Conservation (phyloP, 148 eudicot genomes). For the Euryodendron excelsum region DNA sequence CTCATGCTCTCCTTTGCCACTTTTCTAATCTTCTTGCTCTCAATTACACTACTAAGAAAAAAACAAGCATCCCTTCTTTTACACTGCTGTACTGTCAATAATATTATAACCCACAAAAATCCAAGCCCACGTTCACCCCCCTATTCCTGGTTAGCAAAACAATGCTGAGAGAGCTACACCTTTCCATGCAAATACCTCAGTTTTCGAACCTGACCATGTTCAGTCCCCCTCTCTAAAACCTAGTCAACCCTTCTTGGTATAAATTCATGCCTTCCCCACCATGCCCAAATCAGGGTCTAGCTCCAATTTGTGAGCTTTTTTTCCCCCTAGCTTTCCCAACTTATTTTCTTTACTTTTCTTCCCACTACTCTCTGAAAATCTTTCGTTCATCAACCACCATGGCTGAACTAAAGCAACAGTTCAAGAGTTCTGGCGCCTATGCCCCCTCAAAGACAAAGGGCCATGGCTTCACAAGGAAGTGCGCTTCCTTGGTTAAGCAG, state of each 20-base stretch:
- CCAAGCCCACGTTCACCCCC: constrained; percentile 48
- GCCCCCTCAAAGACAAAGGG: constrained; percentile 44
- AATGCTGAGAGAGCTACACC: no score
- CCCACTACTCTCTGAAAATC: no score
- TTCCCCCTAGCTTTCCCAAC: constrained; percentile 15
- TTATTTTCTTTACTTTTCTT: no score
- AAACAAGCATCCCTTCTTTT: constrained; percentile 14
- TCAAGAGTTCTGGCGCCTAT: constrained; percentile 23
- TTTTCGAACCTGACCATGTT: constrained; percentile 40
- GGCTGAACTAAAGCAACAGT: constrained; percentile 45
- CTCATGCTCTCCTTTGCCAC: constrained; percentile 34
- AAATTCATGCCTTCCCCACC: constrained; percentile 22
- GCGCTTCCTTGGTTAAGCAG: constrained; percentile 72
- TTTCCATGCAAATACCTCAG: constrained; percentile 37
- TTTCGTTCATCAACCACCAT: constrained; percentile 30
- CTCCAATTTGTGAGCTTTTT: constrained; percentile 38
- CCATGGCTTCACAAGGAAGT: constrained; percentile 58
- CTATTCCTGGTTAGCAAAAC: no score
- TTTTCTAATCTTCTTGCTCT: constrained; percentile 27
- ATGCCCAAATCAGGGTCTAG: constrained; percentile 40
- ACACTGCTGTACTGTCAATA: constrained; percentile 9
- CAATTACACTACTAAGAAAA: no score
- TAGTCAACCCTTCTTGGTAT: constrained; percentile 12
- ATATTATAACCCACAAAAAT: constrained; percentile 19
- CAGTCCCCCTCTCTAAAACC: constrained; percentile 21